Evolutionary conservation across 768 basidiomycete genomes (phyloP).

Genomic region (Tephrocybe sp.): DNA sequence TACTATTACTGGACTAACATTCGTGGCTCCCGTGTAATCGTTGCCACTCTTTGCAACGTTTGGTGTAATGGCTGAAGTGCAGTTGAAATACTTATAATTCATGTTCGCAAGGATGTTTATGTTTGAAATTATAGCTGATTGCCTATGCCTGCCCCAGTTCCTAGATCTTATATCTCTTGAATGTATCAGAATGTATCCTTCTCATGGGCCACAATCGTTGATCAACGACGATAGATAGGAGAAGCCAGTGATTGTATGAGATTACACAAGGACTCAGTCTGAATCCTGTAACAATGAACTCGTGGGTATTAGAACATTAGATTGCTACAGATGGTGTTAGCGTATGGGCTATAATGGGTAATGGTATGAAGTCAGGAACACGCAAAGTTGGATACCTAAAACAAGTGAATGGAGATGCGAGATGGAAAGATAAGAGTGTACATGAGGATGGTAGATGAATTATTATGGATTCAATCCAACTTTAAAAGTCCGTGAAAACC

Average conservation of each 20-base stretch:
- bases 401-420: slow-evolving; percentile 18
- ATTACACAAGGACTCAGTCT: slow-evolving; percentile 10
- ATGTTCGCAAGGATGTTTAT: too few relatives aligned
- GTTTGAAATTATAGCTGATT: too few relatives aligned
- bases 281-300: slow-evolving; percentile 25
- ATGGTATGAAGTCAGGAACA: slow-evolving; percentile 25
- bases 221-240: not conserved
- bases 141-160: too few relatives aligned
- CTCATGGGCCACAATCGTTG: too few relatives aligned
- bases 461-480: slow-evolving; percentile 31
- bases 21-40: too few relatives aligned
- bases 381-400: slow-evolving; percentile 12
- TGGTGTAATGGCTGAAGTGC: too few relatives aligned
- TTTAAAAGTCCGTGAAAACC: slow-evolving; percentile 66
- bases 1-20: too few relatives aligned
- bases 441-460: slow-evolving; percentile 21
- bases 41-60: too few relatives aligned
- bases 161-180: too few relatives aligned
- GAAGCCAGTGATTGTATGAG: slow-evolving; percentile 1
- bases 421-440: slow-evolving; percentile 23
- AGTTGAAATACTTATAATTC: too few relatives aligned
- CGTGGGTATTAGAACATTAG: slow-evolving; percentile 33
- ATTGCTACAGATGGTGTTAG: slow-evolving; percentile 39
- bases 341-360: slow-evolving; percentile 31
- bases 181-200: too few relatives aligned